Evolutionary conservation across 805 yeast species (phyloP).

Genomic region (Wickerhamomyces sydowiorum): DNA sequence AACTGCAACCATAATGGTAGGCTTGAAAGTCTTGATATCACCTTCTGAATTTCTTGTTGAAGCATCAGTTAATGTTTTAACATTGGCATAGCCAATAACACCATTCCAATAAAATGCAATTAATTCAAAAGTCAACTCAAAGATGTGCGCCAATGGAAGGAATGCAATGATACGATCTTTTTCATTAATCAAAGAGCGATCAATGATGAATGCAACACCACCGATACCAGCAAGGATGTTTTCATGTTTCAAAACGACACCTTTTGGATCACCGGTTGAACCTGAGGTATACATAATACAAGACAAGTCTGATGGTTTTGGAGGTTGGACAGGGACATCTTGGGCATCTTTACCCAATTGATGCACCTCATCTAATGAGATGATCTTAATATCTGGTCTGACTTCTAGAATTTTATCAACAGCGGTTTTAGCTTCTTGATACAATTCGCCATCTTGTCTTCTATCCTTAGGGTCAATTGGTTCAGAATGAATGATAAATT

Average conservation of each 20-base stretch:
- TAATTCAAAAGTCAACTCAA: constrained; percentile 87
- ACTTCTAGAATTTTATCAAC: constrained; percentile 50
- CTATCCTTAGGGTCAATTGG: constrained; percentile 54
- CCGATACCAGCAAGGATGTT: constrained; percentile 80
- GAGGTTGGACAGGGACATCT: constrained; percentile 31
- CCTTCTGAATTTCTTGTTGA: constrained; percentile 83
- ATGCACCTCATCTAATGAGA: constrained; percentile 59
- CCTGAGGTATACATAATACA: constrained; percentile 73
- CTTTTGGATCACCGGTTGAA: constrained; percentile 78
- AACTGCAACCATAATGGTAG: constrained; percentile 96
- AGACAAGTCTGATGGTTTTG: constrained; percentile 44
- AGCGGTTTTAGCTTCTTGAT: constrained; percentile 51
- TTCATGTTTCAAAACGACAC: constrained; percentile 59
- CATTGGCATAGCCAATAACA: constrained; percentile 82
- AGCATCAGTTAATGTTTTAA: constrained; percentile 80
- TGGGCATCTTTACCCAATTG: constrained; percentile 54
- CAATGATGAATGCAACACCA: constrained; percentile 68
- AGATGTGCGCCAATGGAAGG: constrained; percentile 94
- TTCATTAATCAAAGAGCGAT: constrained; percentile 40
- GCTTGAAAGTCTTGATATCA: constrained; percentile 81
- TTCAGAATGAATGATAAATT: constrained; percentile 68
- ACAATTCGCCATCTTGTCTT: constrained; percentile 56
- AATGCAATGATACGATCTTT: constrained; percentile 79
- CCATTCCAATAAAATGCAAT: constrained; percentile 85
- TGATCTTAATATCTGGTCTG: constrained; percentile 74